These are phyloP conservation scores for Carex kokanica DNA, from an alignment of 176 grass and related monocot species.

Conservation along the genomic window DNA sequence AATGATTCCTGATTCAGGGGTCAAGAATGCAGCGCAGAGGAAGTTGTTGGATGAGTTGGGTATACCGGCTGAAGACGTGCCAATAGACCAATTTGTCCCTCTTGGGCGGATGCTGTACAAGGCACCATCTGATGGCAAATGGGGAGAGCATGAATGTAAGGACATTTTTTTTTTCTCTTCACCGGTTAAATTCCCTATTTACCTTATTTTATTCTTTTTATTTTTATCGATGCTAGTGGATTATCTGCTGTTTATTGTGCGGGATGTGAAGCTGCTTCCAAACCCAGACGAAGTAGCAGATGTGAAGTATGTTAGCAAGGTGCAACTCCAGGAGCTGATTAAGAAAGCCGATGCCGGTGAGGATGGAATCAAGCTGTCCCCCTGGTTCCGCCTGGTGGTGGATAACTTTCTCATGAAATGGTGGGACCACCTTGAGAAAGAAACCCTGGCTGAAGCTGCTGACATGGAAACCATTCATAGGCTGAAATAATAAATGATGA, in stretches of 20 bases:
- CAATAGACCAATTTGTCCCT: conserved; percentile 75
- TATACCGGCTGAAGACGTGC: conserved; percentile 69
- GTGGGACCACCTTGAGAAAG: conserved; percentile 87
- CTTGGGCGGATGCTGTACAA: conserved; percentile 94
- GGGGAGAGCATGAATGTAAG: conserved; percentile 91
- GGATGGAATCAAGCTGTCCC: conserved; percentile 73
- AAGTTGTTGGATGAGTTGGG: conserved; percentile 90
- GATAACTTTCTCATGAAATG: conserved; percentile 89
- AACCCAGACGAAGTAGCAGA: conserved; percentile 84
- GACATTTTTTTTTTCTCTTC: background rate
- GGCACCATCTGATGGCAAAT: conserved; percentile 90
- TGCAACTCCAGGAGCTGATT: conserved; percentile 70
- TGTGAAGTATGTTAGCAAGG: conserved; percentile 66
- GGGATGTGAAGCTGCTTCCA: conserved; percentile 64
- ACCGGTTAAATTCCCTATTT: background rate
- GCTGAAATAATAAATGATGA: conserved; percentile 37
- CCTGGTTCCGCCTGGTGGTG: conserved; percentile 83
- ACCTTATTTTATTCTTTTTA: background rate
- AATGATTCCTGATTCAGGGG: conserved; percentile 39
- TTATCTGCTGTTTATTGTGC: conserved; percentile 76
- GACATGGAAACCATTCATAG: conserved; percentile 97
- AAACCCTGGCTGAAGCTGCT: conserved; percentile 48
- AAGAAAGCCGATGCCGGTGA: conserved; percentile 65
- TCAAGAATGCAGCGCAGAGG: conserved; percentile 91
- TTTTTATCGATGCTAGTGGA: conserved; percentile 51